Base-by-base conservation (phyloP, 352 stramenopile genomes). In the Elongisporangium senticosum region DNA sequence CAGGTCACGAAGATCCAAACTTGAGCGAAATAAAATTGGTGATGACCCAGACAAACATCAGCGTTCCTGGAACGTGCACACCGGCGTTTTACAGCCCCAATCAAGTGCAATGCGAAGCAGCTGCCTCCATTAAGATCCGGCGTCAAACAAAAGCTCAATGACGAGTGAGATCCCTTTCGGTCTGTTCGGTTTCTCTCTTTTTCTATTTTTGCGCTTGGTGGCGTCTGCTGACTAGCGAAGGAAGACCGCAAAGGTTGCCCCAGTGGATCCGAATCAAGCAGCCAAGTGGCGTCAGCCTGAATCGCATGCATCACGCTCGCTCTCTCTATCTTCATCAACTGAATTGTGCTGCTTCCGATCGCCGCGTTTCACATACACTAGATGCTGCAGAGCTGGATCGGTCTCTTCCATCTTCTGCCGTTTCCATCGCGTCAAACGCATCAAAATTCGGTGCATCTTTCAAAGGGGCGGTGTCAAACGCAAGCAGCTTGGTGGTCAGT, bases 401-500 rank as follows among this genome's bases (percentile, higher is more conserved):
- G 33, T 15, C 33, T 43, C 33, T 43, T 43, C 33, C 33, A 43
- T 43, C 1, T 43, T 43, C 33, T 43, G 33, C 33, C 33, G 15
- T 43, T 43, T 43, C 33, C 33, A 79, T 64, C 8, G 67, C 71
- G 40, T 77, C 65, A 39, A 83, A 83, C 17, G 47, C 65, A 10
- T 83, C 58, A 57, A 79, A 69, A 23, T 65, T 54, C 0, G 58
- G 28, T n/a, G 60, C 65, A 13, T 51, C 49, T 1, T 48, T 51
- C 47, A 39, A 54, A 43, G 37, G 53, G 24, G 65, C 52, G 33
- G 5, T 43, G 21, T 79, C 69, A 6, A 53, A 60, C 17, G 73
- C 58, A 14, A 86, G 61, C 33, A 86, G 51, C 23, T 68, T 81
- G 17, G 64, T 55, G 0, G 74, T 77, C 39, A 83, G 62, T 24